Evolutionary conservation across 306 rosid species (phyloP), one percentile per base, ranked within the genome.

Genomic region (Cucurbita ficifolia): DNA sequence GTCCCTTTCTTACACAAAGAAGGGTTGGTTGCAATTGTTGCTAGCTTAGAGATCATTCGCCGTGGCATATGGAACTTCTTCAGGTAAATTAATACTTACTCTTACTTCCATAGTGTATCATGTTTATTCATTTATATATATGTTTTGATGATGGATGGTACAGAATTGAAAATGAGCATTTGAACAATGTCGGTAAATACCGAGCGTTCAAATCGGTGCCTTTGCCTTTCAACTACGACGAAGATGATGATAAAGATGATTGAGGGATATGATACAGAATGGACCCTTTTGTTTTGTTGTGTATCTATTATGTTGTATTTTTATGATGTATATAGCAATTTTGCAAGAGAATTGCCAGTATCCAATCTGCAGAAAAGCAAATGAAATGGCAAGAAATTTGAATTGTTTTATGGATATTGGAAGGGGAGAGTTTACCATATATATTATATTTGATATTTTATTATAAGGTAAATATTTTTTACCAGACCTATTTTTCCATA

Each of bases 41-140:
- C 90, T 13, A 45, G 84, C 55, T 77, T 90, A 61, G 93, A 90
- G 77, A 88, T 90, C 76, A 79, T 90, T 68, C 87, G 89, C 33
- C 88, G 90, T 4, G 96, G 94, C 53, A 82, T 90, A 35, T 90
- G 96, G 88, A 90, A 56, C 73, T 89, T 90, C 82, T 88, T 89
- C 81, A 86, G 89, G 92, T 87, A 82, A 42, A 65, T 9, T 14
- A 17, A 35, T 48, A 48, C n/a, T 48, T 9, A 33, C 36, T 61
- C 36, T 10, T 14, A 36, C 1, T 57, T 57, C 12, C n/a, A 54
- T 54, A 18, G 4, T n/a, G 5, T 54, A 54, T 54, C 8, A 57
- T 10, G n/a, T 11, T 24, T 11, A 13, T 39, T 24, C n/a, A n/a
- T n/a, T 4, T 64, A 42, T 9, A 18, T 16, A 36, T 39, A 19